phyloP scores from a whole-genome alignment of 1,284 basidiomycete genomes.

The Ustilago cynodontis region DNA sequence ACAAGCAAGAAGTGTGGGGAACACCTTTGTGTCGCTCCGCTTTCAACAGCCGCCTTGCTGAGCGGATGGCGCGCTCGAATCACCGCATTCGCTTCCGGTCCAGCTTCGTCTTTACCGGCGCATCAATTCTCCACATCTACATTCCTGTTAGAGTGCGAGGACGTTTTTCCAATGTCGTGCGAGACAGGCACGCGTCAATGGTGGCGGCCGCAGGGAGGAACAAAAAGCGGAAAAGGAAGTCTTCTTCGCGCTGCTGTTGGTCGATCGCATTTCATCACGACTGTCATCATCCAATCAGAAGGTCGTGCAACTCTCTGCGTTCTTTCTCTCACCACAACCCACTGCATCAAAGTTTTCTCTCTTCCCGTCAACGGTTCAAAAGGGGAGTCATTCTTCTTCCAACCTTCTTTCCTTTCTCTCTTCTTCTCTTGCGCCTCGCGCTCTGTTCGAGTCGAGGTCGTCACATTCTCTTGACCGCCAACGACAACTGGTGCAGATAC shows the following conservation, averaged over 20 bases:
- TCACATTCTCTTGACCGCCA: slow-evolving; percentile 6
- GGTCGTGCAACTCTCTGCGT: neutral
- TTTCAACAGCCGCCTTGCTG: slow-evolving; percentile 22
- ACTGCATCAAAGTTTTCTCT: slow-evolving; percentile 22
- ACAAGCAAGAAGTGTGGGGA: slow-evolving; percentile 33
- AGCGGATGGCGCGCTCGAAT: slow-evolving; percentile 12
- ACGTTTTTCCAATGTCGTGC: slow-evolving; percentile 15
- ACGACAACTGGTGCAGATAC: neutral
- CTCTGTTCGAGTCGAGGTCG: slow-evolving; percentile 33
- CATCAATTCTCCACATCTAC: neutral
- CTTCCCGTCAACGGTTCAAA: neutral
- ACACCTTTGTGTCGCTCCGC: slow-evolving; percentile 7
- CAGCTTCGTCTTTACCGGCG: slow-evolving; percentile 22
- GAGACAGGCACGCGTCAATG: slow-evolving; percentile 6
- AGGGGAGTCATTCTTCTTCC: slow-evolving; percentile 5
- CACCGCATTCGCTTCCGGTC: slow-evolving; percentile 29
- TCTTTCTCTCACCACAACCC: neutral
- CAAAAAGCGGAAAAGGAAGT: no score
- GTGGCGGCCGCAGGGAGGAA: slow-evolving; percentile 4
- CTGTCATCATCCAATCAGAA: slow-evolving; percentile 41
- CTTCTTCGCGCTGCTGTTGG: slow-evolving; percentile 3
- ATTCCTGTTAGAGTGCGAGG: slow-evolving; percentile 8
- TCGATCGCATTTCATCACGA: slow-evolving; percentile 34
- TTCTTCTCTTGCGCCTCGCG: slow-evolving; percentile 21
- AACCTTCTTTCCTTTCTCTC: slow-evolving; percentile 1